Evolutionary conservation across 106 monocot species (phyloP).

Genomic region (Amphibolis antarctica): DNA sequence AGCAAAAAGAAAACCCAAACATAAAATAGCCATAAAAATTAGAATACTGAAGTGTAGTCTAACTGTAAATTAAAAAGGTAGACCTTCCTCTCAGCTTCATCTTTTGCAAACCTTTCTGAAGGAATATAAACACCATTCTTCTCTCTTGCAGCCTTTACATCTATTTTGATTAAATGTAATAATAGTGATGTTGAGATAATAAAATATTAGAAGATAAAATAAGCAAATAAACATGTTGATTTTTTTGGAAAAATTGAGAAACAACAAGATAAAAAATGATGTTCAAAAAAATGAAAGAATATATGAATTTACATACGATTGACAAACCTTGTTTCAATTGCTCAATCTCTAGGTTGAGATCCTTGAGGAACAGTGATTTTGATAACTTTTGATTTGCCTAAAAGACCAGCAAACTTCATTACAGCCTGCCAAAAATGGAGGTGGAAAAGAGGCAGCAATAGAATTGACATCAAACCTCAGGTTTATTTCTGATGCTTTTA

Average conservation of each 20-base stretch:
- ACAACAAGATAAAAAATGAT: background rate
- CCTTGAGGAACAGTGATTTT: conserved; percentile 60
- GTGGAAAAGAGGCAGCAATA: background rate
- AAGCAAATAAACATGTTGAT: too few species aligned
- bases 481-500: conserved; percentile 70
- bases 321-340: conserved; percentile 61
- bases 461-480: conserved; percentile 39
- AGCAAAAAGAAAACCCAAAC: background rate
- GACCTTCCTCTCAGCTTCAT: conserved; percentile 78
- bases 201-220: too few species aligned
- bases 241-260: background rate
- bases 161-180: conserved; percentile 21
- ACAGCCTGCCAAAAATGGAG: background rate
- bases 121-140: conserved; percentile 79
- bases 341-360: conserved; percentile 58
- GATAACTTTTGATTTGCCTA: conserved; percentile 60
- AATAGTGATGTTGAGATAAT: background rate
- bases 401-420: background rate
- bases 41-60: background rate
- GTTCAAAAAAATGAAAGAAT: background rate
- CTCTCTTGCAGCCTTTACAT: conserved; percentile 76
- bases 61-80: background rate
- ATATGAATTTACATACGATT: background rate
- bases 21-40: background rate
- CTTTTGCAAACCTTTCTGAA: conserved; percentile 45